Conservation (phyloP, 2,329 filamentous ascomycete genomes). For the Diaporthe sp. region DNA sequence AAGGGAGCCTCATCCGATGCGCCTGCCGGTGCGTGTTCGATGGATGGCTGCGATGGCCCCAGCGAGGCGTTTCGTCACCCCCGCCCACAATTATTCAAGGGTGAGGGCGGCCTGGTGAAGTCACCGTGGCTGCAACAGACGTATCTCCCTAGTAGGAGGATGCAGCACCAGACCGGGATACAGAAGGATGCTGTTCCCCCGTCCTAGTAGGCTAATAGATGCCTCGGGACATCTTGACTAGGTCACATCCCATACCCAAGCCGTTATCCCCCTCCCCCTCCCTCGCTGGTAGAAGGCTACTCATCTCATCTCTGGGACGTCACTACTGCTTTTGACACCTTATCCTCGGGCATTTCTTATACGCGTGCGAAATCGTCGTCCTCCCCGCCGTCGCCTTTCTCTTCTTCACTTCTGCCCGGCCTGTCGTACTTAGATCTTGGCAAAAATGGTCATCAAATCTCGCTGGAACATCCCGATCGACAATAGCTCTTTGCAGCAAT, state of each 20-base stretch:
- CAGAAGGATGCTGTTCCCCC: constrained; percentile 20
- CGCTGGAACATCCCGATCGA: constrained; percentile 62
- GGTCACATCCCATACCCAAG: constrained; percentile 12
- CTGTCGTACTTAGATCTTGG: neutral
- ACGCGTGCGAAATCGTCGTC: neutral
- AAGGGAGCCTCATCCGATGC: constrained; percentile 29
- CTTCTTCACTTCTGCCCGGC: neutral
- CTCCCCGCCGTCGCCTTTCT: neutral
- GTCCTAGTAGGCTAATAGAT: constrained; percentile 21
- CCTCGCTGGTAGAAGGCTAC: neutral
- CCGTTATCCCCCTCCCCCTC: neutral
- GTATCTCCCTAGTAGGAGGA: constrained; percentile 12
- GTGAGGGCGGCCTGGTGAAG: constrained; percentile 15
- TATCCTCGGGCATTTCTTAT: neutral
- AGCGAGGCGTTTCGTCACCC: constrained; percentile 32
- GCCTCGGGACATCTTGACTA: constrained; percentile 32
- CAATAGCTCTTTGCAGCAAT: constrained; percentile 66
- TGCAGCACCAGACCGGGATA: constrained; percentile 22
- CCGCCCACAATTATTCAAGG: constrained; percentile 26
- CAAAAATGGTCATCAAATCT: constrained; percentile 62
- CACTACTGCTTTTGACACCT: constrained; percentile 13
- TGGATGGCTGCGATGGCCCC: constrained; percentile 26
- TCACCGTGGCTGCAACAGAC: constrained; percentile 24
- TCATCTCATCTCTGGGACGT: constrained; percentile 16
- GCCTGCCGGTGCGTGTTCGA: constrained; percentile 11